phyloP scores from a whole-genome alignment of 331 rosid genomes.

The Saraca asoca region DNA sequence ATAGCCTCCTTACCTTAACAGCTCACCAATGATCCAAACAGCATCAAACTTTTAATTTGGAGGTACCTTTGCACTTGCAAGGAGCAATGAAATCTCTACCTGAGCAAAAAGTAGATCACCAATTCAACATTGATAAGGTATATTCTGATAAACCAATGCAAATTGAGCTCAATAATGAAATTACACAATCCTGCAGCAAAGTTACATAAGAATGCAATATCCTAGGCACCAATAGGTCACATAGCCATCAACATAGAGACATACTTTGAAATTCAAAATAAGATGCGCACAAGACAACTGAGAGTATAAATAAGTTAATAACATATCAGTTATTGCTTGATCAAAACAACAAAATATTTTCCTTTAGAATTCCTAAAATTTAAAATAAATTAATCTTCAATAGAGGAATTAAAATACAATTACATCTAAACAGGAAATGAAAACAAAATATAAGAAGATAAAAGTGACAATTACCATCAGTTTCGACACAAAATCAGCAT shows the following conservation, averaged over 20 bases:
- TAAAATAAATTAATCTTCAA: neutral
- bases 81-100: constrained; percentile 99
- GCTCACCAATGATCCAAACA: constrained; percentile 99
- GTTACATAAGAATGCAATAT: constrained; percentile 1
- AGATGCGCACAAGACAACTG: neutral
- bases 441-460: neutral
- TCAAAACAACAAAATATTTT: neutral
- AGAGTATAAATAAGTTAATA: neutral
- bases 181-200: constrained; percentile 1
- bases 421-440: constrained; percentile 17
- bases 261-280: neutral
- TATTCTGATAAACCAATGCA: constrained; percentile 33
- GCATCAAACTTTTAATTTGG: constrained; percentile 96
- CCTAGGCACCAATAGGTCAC: neutral
- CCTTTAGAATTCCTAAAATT: neutral
- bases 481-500: constrained; percentile 97
- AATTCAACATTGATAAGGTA: neutral
- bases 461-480: constrained; percentile 63
- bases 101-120: constrained; percentile 31
- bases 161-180: constrained; percentile 23
- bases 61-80: constrained; percentile 94
- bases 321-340: too few species aligned
- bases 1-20: constrained; percentile 57
- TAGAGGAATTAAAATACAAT: constrained; percentile 9
- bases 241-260: neutral